Conservation (phyloP, 176 grass and related monocot species). For the Aegilops bicornis region DNA sequence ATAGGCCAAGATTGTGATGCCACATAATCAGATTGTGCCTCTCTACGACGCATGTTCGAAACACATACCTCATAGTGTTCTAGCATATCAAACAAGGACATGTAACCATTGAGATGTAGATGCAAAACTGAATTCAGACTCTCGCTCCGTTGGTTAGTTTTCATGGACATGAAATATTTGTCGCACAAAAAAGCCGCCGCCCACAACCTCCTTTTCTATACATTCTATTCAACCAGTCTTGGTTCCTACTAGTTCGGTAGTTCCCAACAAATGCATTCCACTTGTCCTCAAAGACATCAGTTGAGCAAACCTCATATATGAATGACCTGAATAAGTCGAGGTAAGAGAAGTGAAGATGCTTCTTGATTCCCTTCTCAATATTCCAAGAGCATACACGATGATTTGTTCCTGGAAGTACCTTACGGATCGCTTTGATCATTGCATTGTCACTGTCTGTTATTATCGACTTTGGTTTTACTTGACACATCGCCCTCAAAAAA, state of each 20-base stretch:
- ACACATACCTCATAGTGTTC: not conserved
- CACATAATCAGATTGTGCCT: not conserved
- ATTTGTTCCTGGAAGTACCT: too few relatives aligned
- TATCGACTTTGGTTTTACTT: too few relatives aligned
- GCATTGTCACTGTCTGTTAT: too few relatives aligned
- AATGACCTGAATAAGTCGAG: slow-evolving; percentile 1
- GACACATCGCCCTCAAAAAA: too few relatives aligned
- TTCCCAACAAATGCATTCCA: too few relatives aligned
- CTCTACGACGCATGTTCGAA: not conserved
- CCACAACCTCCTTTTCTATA: not conserved
- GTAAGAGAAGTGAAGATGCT: not conserved
- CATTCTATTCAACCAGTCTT: not conserved
- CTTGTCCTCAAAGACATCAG: not conserved
- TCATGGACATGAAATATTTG: not conserved
- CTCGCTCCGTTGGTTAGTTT: not conserved
- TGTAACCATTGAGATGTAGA: not conserved
- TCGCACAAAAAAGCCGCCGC: not conserved
- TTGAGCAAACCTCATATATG: not conserved
- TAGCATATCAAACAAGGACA: not conserved
- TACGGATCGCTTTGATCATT: too few relatives aligned
- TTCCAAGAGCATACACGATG: too few relatives aligned
- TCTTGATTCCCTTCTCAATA: not conserved
- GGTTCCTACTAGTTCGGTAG: too few relatives aligned
- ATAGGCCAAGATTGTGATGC: not conserved
- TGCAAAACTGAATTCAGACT: not conserved